Conservation (phyloP, 1,284 basidiomycete genomes). For the Moesziomyces antarcticus region DNA sequence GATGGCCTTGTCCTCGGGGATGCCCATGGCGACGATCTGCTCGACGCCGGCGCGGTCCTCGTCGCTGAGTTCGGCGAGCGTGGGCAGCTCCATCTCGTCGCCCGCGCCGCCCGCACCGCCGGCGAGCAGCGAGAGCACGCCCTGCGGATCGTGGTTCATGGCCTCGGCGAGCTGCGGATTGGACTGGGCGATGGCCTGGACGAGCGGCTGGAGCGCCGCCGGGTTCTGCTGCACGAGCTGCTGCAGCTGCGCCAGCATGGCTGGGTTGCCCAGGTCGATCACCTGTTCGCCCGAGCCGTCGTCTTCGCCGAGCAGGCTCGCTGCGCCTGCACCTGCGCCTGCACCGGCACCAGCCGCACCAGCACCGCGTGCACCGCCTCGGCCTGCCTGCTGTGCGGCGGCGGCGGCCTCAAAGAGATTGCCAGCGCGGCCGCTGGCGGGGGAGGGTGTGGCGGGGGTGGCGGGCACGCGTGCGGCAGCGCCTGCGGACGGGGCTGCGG, state of each 20-base stretch:
- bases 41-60: slow-evolving; percentile 60
- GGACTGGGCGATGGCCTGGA: slow-evolving; percentile 65
- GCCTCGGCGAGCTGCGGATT: slow-evolving; percentile 66
- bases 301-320: slow-evolving; percentile 52
- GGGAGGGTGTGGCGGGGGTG: slow-evolving; percentile 44
- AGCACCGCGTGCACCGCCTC: slow-evolving; percentile 21
- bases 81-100: slow-evolving; percentile 57
- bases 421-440: slow-evolving; percentile 54
- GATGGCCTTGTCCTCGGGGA: slow-evolving; percentile 64
- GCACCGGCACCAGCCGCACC: slow-evolving; percentile 38
- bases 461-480: slow-evolving; percentile 64
- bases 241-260: slow-evolving; percentile 64
- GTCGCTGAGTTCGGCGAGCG: slow-evolving; percentile 53
- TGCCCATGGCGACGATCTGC: slow-evolving; percentile 66
- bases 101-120: slow-evolving; percentile 52
- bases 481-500: slow-evolving; percentile 70
- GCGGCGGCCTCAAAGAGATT: slow-evolving; percentile 69
- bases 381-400: slow-evolving; percentile 53
- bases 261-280: slow-evolving; percentile 65
- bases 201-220: slow-evolving; percentile 62
- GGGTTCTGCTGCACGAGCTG: slow-evolving; percentile 65
- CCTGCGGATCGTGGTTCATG: slow-evolving; percentile 63
- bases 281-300: slow-evolving; percentile 60
- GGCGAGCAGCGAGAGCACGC: slow-evolving; percentile 61
- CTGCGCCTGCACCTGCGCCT: slow-evolving; percentile 27